A percentile compares a stretch with the other conserved stretches of the same genome.
Conservation (phyloP, 129 eudicot genomes). For the Rutidosis leptorrhynchoides region DNA sequence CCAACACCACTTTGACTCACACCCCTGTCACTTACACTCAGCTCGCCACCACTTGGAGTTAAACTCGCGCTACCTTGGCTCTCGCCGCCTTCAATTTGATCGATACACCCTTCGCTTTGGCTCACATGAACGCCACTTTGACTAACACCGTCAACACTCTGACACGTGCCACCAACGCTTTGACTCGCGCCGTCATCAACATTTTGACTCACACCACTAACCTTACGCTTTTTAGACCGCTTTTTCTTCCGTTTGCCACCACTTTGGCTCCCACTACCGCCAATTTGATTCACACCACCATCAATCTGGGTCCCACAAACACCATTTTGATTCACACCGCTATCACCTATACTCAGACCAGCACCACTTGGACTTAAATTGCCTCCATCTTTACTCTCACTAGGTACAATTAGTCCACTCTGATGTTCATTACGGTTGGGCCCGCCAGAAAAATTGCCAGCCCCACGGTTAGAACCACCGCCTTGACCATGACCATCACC, state of each 20-base stretch:
- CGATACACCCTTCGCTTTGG: no score
- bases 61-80: no score
- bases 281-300: constrained; percentile 8
- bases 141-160: no score
- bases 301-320: neutral
- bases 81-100: no score
- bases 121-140: no score
- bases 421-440: constrained; percentile 16
- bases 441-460: neutral
- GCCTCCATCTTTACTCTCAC: constrained; percentile 30
- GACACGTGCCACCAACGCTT: no score
- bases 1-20: neutral
- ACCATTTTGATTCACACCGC: constrained; percentile 16
- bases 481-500: constrained; percentile 2
- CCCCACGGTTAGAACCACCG: constrained; percentile 1
- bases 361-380: no score
- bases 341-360: no score
- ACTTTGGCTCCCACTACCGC: neutral
- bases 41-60: no score
- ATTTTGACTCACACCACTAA: neutral
- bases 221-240: no score
- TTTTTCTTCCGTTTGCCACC: no score
- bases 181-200: no score
- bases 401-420: constrained; percentile 38
- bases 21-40: neutral